These are phyloP conservation scores for Alternaria incomplexa DNA, from an alignment of 2,329 filamentous ascomycete genomes.

Conservation along the genomic window DNA sequence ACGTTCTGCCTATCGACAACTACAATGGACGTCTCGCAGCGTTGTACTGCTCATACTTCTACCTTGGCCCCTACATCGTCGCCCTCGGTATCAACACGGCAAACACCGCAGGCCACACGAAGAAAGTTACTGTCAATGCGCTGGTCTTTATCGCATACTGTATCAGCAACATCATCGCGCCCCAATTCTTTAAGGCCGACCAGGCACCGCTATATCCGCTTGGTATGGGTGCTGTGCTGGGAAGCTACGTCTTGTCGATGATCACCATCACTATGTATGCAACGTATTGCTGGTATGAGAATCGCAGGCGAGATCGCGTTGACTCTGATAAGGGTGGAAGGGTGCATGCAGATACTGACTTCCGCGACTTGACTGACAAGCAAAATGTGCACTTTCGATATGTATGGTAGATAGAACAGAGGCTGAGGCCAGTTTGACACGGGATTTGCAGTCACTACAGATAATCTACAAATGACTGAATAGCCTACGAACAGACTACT, in stretches of 20 bases:
- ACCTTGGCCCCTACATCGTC: slow-evolving; percentile 23
- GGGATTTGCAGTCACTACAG: neutral
- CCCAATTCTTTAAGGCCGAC: slow-evolving; percentile 47
- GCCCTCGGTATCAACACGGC: slow-evolving; percentile 19
- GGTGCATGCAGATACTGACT: slow-evolving; percentile 36
- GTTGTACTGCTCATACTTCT: slow-evolving; percentile 37
- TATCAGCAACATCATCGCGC: slow-evolving; percentile 49
- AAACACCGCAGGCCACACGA: slow-evolving; percentile 43
- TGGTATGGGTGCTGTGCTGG: slow-evolving; percentile 13
- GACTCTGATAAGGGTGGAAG: slow-evolving; percentile 21
- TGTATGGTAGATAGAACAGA: slow-evolving; percentile 2
- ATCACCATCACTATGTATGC: slow-evolving; percentile 40
- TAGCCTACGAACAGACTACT: too few species aligned
- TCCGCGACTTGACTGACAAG: slow-evolving; percentile 45
- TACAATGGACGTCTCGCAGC: slow-evolving; percentile 35
- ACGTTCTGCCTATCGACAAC: slow-evolving; percentile 31
- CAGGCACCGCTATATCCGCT: slow-evolving; percentile 43
- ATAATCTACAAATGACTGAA: too few species aligned
- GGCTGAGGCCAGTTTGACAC: neutral
- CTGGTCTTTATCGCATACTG: slow-evolving; percentile 50
- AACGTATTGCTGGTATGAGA: slow-evolving; percentile 40
- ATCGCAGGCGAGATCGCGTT: slow-evolving; percentile 25
- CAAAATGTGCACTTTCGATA: slow-evolving; percentile 36
- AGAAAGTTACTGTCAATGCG: slow-evolving; percentile 46
- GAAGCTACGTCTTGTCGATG: slow-evolving; percentile 20